Evolutionary conservation across 371 early-diverging fungal species (phyloP).

Genomic region (Mortierella sp.): DNA sequence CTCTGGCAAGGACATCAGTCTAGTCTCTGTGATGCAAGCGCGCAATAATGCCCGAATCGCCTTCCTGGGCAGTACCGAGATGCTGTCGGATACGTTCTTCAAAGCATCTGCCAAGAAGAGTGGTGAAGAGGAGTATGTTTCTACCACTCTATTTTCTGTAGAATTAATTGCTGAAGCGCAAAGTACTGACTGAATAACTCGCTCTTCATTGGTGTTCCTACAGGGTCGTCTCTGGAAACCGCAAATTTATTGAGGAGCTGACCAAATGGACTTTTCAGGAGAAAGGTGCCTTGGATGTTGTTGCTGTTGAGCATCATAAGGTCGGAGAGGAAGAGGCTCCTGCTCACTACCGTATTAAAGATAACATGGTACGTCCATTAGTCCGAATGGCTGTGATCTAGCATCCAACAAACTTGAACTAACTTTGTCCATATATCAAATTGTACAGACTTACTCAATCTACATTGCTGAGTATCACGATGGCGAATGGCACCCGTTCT

Average conservation of each 20-base stretch:
- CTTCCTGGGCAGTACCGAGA: slow-evolving; percentile 83
- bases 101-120: slow-evolving; percentile 18
- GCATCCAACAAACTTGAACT: not conserved
- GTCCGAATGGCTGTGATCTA: not conserved
- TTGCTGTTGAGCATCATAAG: slow-evolving; percentile 76
- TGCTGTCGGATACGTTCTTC: slow-evolving; percentile 78
- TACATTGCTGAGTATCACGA: slow-evolving; percentile 83
- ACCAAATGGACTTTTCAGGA: slow-evolving; percentile 94
- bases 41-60: slow-evolving; percentile 90
- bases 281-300: slow-evolving; percentile 85
- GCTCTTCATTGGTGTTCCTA: not conserved
- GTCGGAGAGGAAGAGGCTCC: slow-evolving; percentile 71
- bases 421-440: not conserved
- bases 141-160: not conserved
- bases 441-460: slow-evolving; percentile 78
- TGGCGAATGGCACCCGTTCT: slow-evolving; percentile 87
- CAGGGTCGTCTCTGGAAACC: slow-evolving; percentile 73
- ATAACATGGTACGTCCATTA: slow-evolving; percentile 79
- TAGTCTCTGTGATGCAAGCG: slow-evolving; percentile 90
- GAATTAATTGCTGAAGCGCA: too few relatives aligned
- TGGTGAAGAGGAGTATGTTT: slow-evolving; percentile 40
- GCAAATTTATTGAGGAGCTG: slow-evolving; percentile 77
- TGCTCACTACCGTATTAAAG: slow-evolving; percentile 89
- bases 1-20: slow-evolving; percentile 66
- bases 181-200: too few relatives aligned